Evolutionary conservation across 768 basidiomycete genomes (phyloP), one percentile per base, ranked within the genome.

Genomic region (Nevesoporus exiguus): DNA sequence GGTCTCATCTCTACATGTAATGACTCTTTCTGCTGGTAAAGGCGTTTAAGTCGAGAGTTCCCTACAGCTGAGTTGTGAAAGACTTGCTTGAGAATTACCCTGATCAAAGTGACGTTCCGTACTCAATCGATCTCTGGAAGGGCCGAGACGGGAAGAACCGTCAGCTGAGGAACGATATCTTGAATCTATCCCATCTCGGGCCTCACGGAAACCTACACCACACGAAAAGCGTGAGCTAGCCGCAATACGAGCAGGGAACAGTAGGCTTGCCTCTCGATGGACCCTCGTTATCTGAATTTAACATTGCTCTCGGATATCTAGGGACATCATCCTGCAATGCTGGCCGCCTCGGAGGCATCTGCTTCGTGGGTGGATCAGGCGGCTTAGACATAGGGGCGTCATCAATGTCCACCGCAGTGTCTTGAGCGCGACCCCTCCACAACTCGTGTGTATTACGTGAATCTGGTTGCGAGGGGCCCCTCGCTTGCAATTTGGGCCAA

Each of bases 301-400:
- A 50, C 73, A 74, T 74, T 0, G 74, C 74, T 29, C 74, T 64
- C n/a, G 74, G 73, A 43, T 69, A 74, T 24, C 66, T 66, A 43
- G 69, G 65, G 7, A 57, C 62, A 0, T 63, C 74, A n/a, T 64
- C 71, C 2, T 61, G 66, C 10, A 57, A 27, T 29, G 37, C 58
- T 5, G 61, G 62, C 34, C 58, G 64, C 25, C 54, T 56, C 3
- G 59, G 49, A 30, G 51, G 60, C 19, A 49, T 41, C 24, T 54
- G 63, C 47, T 59, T 67, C 4, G 30, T 21, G 1, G 60, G 58
- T 5, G 58, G 55, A 43, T 67, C 59, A 41, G 58, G 51, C 8
- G 59, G 57, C 50, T 58, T 70, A 56, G 54, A 58, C 19, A 49
- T 46, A 54, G 56, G 60, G 15, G 52, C 29, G 11, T 67, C 56